Percentiles rank a stretch among this genome's conserved stretches.
Conservation (phyloP, 2,329 filamentous ascomycete genomes). For the Exophiala phaeomuriformis region DNA sequence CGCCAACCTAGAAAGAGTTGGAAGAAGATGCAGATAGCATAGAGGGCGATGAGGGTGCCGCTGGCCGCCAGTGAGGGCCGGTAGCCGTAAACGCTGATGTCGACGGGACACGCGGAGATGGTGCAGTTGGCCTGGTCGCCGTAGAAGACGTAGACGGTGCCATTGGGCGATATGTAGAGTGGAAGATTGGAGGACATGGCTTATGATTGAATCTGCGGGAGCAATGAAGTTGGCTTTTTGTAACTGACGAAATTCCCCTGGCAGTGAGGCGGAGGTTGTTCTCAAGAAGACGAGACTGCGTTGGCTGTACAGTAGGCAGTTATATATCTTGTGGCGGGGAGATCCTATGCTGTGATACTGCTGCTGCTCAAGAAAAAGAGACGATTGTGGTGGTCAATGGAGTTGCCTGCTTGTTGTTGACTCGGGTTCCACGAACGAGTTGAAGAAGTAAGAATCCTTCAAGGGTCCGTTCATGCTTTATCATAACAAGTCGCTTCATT, state of each 20-base stretch:
- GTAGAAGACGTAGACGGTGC: conserved; percentile 11
- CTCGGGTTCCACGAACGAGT: too few species aligned
- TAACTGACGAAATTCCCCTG: background rate
- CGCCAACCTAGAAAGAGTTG: conserved; percentile 35
- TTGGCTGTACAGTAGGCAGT: too few species aligned
- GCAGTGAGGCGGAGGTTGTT: too few species aligned
- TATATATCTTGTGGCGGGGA: too few species aligned
- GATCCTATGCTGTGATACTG: too few species aligned
- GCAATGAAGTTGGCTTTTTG: background rate
- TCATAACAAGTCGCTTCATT: too few species aligned
- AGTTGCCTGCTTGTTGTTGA: too few species aligned
- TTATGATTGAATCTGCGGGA: background rate
- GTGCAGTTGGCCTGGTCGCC: conserved; percentile 23
- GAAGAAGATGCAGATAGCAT: conserved; percentile 36
- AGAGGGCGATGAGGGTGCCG: conserved; percentile 38
- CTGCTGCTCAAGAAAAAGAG: too few species aligned
- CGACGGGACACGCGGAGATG: conserved; percentile 33
- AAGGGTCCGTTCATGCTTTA: too few species aligned
- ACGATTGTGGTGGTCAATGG: too few species aligned
- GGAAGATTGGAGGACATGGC: background rate
- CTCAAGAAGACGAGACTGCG: too few species aligned
- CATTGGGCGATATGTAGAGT: conserved; percentile 10
- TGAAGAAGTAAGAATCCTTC: too few species aligned
- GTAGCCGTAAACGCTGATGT: conserved; percentile 40
- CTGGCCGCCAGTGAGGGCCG: conserved; percentile 39